Base-by-base conservation (phyloP, 306 rosid genomes). In the Carpinus viminea region DNA sequence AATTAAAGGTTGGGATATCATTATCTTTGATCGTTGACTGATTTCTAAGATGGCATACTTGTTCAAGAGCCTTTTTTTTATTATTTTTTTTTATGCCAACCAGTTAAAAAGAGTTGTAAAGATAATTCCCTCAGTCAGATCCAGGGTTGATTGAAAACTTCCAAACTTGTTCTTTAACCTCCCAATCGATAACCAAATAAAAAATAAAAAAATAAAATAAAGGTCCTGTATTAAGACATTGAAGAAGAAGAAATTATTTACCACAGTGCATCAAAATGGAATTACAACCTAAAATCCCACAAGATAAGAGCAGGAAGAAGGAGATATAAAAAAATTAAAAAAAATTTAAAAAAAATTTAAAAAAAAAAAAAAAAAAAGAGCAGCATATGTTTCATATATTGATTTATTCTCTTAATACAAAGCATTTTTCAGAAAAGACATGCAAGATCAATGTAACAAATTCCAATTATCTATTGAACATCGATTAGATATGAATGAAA, bases 1-100 rank as follows among this genome's bases (percentile, higher is more conserved):
- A 66, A 24, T 64, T 51, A 43, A 57, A 5, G n/a, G 59, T 71
- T 45, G 72, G 50, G 81, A 45, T 75, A 13, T 46, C 82, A 74
- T 52, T 43, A 70, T 46, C 82, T 43, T 8, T 17, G 8, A 52
- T 76, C 34, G 38, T 68, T 31, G 52, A 34, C 62, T 72, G 38
- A 24, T 70, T 47, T 70, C 65, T 45, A 57, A 48, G 18, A 51
- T 36, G 1, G 20, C 21, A 15, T 64, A 16, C 45, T 31, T 62
- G 69, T 62, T 62, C 45, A 62, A 15, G 15, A 62, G 69, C 70
- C 70, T 11, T 11, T 24, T 56, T 18, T n/a, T 21, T 56, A 31
- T 31, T 31, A 31, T 55, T 55, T 55, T 16, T 56, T 56, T 10
- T 56, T 48, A 48, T 41, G 45, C 45, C 54, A 50, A 50, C 5